Percentiles rank a stretch among this genome's conserved stretches.
phyloP scores from a whole-genome alignment of 176 grass and related monocot species.

The Melocanna baccifera region DNA sequence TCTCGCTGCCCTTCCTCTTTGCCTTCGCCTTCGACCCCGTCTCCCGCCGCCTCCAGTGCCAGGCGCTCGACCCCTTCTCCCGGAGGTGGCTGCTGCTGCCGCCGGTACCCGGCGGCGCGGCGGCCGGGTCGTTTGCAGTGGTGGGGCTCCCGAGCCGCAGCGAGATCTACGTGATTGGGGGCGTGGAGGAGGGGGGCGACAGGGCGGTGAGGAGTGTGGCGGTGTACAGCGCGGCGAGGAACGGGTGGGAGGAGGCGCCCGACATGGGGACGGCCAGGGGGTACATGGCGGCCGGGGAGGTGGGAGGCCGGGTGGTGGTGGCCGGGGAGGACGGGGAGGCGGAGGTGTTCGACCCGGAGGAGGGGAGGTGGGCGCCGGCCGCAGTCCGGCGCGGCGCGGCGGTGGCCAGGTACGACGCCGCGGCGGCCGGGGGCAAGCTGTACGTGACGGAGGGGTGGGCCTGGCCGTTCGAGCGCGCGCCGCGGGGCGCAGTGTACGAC shows the following conservation, averaged over 20 bases:
- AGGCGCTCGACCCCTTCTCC: constrained; percentile 70
- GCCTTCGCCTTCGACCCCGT: constrained; percentile 72
- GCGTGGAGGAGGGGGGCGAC: constrained; percentile 37
- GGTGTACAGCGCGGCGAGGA: constrained; percentile 74
- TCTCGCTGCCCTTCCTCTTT: constrained; percentile 71
- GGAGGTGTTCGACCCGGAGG: constrained; percentile 63
- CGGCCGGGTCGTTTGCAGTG: constrained; percentile 58
- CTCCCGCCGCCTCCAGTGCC: constrained; percentile 87
- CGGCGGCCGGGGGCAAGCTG: constrained; percentile 56
- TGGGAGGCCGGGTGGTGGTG: constrained; percentile 46
- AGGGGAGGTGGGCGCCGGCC: constrained; percentile 6
- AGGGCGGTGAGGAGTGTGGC: constrained; percentile 54
- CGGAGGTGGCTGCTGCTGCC: constrained; percentile 77
- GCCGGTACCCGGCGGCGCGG: constrained; percentile 45
- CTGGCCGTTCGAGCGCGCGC: constrained; percentile 91
- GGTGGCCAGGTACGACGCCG: constrained; percentile 71
- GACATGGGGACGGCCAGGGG: constrained; percentile 41
- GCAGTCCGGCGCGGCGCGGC: background rate
- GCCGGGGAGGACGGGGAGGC: constrained; percentile 55
- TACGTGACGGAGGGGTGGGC: constrained; percentile 98
- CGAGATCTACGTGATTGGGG: constrained; percentile 86
- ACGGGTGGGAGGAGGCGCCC: constrained; percentile 46
- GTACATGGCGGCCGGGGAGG: constrained; percentile 71
- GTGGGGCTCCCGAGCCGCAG: constrained; percentile 58
- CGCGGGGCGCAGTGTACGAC: constrained; percentile 72